Evolutionary conservation across 768 basidiomycete genomes (phyloP), one percentile per base, ranked within the genome.

Genomic region (Kwoniella mangroviensis): DNA sequence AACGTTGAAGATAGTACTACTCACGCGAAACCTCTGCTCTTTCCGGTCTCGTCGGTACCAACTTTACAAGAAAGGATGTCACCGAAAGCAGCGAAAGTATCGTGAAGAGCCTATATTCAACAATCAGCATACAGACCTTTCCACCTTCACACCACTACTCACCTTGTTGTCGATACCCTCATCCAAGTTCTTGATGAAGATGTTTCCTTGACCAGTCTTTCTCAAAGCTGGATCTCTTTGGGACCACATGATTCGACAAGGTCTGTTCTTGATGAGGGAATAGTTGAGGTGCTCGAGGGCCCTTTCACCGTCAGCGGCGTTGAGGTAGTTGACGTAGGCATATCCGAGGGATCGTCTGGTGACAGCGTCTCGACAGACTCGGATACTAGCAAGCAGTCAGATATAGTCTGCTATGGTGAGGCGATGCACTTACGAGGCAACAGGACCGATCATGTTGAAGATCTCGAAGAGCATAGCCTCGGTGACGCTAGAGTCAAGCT

Each of bases 231-330:
- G 97, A 86, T 98, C 97, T 84, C 97, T 93, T 88, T 98, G 97
- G 81, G 95, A 98, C 96, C 97, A 98, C 97, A 99, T 99, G 88
- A 99, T 99, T 80, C 97, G 93, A 87, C 97, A 99, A 73, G 97
- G 91, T 80, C 94, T 92, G 85, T 91, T 91, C 88, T 98, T 98
- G 87, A 99, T 98, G 83, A 95, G 86, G 75, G 97, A 98, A 84
- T 99, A 99, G 86, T 99, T 99, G 84, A 99, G 90, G 85, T 95
- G 93, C 86, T 99, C 97, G 73, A 99, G 89, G 74, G 97, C 96
- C 83, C 94, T 93, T 86, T 99, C 97, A 91, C 96, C 97, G 87
- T 99, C 97, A 70, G 85, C 88, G 55, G 93, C 87, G 84, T 98
- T 97, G 84, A 99, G 89, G 84, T 97, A 99, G 87, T 99, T 99